Evolutionary conservation across 108 stramenopile species (phyloP).

Genomic region (Chaetoceros muelleri): DNA sequence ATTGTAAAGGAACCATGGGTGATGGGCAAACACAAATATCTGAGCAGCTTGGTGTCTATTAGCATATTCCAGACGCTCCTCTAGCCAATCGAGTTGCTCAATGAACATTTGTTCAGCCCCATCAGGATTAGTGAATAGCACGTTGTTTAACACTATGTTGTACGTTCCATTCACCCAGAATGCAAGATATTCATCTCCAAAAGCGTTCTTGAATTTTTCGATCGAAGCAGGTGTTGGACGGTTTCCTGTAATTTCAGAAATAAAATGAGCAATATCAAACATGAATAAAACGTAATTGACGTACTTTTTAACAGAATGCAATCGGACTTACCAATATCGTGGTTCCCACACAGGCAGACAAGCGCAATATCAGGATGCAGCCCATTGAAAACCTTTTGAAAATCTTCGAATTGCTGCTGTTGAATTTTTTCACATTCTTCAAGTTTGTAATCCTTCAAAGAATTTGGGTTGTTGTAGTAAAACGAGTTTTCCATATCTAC

Average conservation of each 20-base stretch:
- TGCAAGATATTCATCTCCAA: conserved; percentile 65
- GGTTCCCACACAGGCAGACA: conserved; percentile 79
- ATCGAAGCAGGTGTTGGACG: conserved; percentile 48
- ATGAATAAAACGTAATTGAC: too few species aligned
- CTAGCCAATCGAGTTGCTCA: conserved; percentile 47
- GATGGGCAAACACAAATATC: conserved; percentile 62
- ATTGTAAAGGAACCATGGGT: conserved; percentile 62
- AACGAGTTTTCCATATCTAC: conserved; percentile 48
- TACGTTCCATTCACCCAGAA: conserved; percentile 59
- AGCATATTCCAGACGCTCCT: conserved; percentile 40
- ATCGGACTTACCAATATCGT: conserved; percentile 42
- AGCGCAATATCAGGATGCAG: conserved; percentile 61
- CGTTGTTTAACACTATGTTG: conserved; percentile 61
- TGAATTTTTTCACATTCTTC: conserved; percentile 56
- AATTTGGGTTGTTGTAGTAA: conserved; percentile 18
- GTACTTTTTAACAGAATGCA: too few species aligned
- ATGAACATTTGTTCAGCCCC: conserved; percentile 32
- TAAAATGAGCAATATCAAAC: too few species aligned
- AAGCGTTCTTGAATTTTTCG: conserved; percentile 34
- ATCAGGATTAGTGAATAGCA: conserved; percentile 31
- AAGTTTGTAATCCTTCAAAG: conserved; percentile 18
- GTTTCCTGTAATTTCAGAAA: too few species aligned
- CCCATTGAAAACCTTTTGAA: conserved; percentile 32
- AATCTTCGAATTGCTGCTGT: conserved; percentile 43
- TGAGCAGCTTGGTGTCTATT: conserved; percentile 22